phyloP scores from a whole-genome alignment of 2,329 filamentous ascomycete genomes.

The Fusarium sp. region DNA sequence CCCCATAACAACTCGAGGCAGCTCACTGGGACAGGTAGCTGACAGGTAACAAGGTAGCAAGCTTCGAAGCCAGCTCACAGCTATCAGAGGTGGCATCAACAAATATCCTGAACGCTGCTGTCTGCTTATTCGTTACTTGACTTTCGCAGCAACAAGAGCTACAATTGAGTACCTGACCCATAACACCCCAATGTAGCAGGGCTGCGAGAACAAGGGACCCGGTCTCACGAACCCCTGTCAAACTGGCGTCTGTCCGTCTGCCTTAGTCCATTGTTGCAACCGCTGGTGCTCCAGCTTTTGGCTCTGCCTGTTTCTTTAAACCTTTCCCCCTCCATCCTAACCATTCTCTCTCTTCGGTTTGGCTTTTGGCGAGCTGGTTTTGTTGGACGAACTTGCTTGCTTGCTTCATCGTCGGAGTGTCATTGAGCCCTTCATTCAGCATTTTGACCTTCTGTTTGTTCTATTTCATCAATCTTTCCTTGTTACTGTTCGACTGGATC shows the following conservation, averaged over 20 bases:
- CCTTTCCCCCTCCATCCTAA: conserved; percentile 45
- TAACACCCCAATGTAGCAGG: conserved; percentile 34
- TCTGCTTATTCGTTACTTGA: conserved; percentile 18
- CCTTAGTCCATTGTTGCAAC: conserved; percentile 40
- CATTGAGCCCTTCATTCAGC: conserved; percentile 15
- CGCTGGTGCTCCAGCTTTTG: conserved; percentile 39
- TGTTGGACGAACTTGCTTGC: conserved; percentile 13
- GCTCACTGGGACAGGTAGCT: conserved; percentile 5
- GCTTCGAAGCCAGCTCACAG: conserved; percentile 26
- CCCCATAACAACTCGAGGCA: conserved; percentile 24
- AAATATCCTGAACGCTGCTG: conserved; percentile 25
- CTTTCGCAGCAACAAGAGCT: conserved; percentile 25
- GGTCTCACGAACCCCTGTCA: conserved; percentile 38
- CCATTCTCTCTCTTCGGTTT: conserved; percentile 29
- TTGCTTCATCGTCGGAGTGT: conserved; percentile 21
- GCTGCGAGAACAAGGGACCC: conserved; percentile 35
- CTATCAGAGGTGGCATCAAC: conserved; percentile 28
- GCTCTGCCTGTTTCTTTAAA: conserved; percentile 44
- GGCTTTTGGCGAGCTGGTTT: conserved; percentile 33
- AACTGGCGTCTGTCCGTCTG: conserved; percentile 38
- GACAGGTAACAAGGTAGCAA: conserved; percentile 7
- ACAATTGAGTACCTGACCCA: conserved; percentile 23
- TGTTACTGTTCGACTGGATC: conserved; percentile 1
- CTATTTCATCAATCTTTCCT: conserved; percentile 1
- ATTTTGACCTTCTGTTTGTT: conserved; percentile 1